A percentile compares a stretch with the other conserved stretches of the same genome.
phyloP scores from a whole-genome alignment of 148 eudicot species.

The Rhododendron vialii region DNA sequence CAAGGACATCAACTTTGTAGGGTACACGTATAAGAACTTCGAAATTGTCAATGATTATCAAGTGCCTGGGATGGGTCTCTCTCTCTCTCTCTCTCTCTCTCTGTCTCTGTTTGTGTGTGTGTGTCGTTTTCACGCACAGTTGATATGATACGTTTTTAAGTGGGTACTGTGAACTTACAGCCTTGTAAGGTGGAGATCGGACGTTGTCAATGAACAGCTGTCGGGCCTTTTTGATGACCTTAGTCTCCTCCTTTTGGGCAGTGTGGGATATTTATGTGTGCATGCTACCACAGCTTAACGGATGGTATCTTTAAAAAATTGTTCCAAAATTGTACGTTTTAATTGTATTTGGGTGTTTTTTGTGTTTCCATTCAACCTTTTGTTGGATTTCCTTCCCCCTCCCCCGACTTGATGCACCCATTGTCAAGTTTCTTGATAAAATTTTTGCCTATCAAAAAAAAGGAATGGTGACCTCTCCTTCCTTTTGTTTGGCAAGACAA shows the following conservation, averaged over 20 bases:
- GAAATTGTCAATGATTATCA: slow-evolving; percentile 87
- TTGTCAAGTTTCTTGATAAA: too few relatives aligned
- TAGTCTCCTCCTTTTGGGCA: neutral
- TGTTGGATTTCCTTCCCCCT: too few relatives aligned
- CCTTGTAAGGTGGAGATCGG: neutral
- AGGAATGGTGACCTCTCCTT: too few relatives aligned
- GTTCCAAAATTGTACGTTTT: neutral
- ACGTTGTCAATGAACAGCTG: neutral
- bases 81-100: slow-evolving; percentile 23
- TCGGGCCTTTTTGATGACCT: neutral
- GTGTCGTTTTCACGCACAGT: neutral
- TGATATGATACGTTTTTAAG: neutral
- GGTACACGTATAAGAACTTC: slow-evolving; percentile 89
- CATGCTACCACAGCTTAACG: neutral
- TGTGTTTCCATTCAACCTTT: too few relatives aligned
- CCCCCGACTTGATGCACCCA: too few relatives aligned
- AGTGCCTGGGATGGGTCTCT: slow-evolving; percentile 76
- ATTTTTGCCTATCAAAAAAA: too few relatives aligned
- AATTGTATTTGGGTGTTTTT: too few relatives aligned
- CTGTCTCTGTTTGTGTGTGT: neutral
- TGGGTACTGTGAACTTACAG: neutral
- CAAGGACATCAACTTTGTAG: slow-evolving; percentile 88
- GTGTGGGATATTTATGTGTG: neutral
- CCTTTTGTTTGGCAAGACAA: too few relatives aligned
- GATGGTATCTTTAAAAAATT: neutral